Evolutionary conservation across 371 early-diverging fungal genomes (phyloP), one percentile per base, ranked within the genome.

Genomic region (Parasitella parasitica): DNA sequence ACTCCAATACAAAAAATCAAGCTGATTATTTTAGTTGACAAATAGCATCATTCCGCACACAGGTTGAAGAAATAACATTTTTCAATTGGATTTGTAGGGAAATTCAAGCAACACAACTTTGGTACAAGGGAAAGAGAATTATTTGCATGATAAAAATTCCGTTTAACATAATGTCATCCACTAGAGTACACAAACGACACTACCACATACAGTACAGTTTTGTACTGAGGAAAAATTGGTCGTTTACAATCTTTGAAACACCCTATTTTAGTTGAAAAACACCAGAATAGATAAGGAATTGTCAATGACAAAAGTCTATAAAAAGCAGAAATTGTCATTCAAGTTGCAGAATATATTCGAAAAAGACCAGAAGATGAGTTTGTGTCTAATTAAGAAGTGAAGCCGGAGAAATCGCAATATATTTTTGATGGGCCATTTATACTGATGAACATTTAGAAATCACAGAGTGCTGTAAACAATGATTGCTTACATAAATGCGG

Each of bases 261-360:
- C 11, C 46, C 24, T 1, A 12, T 46, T 46, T 46, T 46, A 24
- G 46, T 46, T 46, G 46, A 46, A 12, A 46, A 28, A 50, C 50
- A 50, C 50, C 28, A 50, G 50, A 50, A 50, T 12, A 13, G 24
- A 36, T 24, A 46, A 22, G 11, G 12, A 43, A 5, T 46, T 46
- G 50, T 22, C 16, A 30, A 28, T 28, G 27, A 16, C 18, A 27
- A 50, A 16, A 30, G 22, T 28, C 50, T 50, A 50, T 50, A 50
- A 50, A n/a, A 50, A 50, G 50, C 50, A 46, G 46, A 46, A 46
- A 46, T 46, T 46, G 22, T 46, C 46, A 24, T 30, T 30, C 32
- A 53, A 53, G 53, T 53, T 58, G 26, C 50, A 58, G 49, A 58
- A 58, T 58, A 58, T 49, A 58, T 58, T 49, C 20, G 18, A 22